Evolutionary conservation across 352 stramenopile species (phyloP).

Genomic region (Phytophthora hybrid): DNA sequence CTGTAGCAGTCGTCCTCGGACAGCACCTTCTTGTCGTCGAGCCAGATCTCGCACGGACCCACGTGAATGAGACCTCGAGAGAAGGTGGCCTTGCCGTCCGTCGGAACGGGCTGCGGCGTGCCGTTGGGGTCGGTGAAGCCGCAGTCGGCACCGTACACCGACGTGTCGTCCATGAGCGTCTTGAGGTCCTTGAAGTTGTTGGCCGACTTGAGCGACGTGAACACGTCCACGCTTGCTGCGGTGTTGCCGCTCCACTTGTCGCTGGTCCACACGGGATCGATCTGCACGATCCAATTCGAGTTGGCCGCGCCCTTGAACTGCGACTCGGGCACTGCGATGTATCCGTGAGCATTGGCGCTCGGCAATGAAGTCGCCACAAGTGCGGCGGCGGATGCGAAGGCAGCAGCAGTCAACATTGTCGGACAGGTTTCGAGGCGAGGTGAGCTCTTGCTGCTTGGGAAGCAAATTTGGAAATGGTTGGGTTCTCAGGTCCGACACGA

Average conservation of each 20-base stretch:
- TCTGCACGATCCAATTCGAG: constrained; percentile 23
- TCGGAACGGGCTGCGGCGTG: constrained; percentile 10
- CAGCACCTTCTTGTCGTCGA: constrained; percentile 28
- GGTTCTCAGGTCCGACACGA: too few relatives aligned
- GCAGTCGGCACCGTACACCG: constrained; percentile 20
- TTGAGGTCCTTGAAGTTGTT: constrained; percentile 15
- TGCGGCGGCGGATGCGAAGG: neutral
- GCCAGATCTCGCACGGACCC: constrained; percentile 5
- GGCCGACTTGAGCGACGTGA: constrained; percentile 3
- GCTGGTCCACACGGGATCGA: constrained; percentile 10
- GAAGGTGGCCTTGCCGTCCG: constrained; percentile 18
- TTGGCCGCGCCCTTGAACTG: constrained; percentile 13
- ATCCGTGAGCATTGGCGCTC: constrained; percentile 19
- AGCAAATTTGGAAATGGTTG: neutral
- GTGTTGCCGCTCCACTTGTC: constrained; percentile 16
- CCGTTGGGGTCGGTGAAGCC: constrained; percentile 22
- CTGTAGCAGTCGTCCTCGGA: constrained; percentile 32
- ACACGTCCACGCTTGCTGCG: neutral
- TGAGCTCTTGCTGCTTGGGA: neutral
- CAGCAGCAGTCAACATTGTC: constrained; percentile 2
- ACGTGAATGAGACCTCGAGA: constrained; percentile 19
- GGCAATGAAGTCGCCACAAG: neutral
- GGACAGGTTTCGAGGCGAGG: neutral
- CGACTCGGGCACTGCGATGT: constrained; percentile 15
- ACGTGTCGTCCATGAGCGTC: constrained; percentile 25